phyloP scores from a whole-genome alignment of 805 yeast species.

The Zygosaccharomyces pseudorouxii region DNA sequence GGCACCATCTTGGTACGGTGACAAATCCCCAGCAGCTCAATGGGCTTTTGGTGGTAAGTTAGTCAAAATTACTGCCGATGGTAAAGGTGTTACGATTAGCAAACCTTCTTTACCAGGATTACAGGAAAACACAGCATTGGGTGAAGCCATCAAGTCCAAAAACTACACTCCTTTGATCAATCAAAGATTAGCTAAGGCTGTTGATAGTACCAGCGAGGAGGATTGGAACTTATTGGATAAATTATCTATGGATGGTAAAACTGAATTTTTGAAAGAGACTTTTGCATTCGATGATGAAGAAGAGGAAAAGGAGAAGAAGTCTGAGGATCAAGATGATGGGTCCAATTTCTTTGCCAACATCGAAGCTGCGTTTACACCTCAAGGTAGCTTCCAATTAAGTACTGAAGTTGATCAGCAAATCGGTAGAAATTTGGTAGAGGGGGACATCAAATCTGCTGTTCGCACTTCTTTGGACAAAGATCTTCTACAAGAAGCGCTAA shows the following conservation, averaged over 20 bases:
- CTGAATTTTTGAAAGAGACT: slow-evolving; percentile 45
- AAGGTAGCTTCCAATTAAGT: slow-evolving; percentile 48
- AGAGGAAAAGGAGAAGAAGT: slow-evolving; percentile 14
- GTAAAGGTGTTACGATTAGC: slow-evolving; percentile 37
- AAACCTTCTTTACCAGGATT: slow-evolving; percentile 40
- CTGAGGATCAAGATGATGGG: slow-evolving; percentile 25
- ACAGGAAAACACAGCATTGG: slow-evolving; percentile 40
- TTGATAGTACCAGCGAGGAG: slow-evolving; percentile 41
- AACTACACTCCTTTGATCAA: slow-evolving; percentile 54
- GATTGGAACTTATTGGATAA: slow-evolving; percentile 66
- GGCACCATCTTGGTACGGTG: slow-evolving; percentile 85
- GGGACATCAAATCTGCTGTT: slow-evolving; percentile 64
- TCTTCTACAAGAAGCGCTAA: slow-evolving; percentile 70
- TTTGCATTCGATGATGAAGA: slow-evolving; percentile 37
- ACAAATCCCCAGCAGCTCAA: slow-evolving; percentile 59
- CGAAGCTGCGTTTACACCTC: slow-evolving; percentile 41
- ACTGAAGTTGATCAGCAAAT: slow-evolving; percentile 44
- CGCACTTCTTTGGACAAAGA: slow-evolving; percentile 58
- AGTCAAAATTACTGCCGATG: slow-evolving; percentile 47
- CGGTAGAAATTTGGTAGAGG: slow-evolving; percentile 50
- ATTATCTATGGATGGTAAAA: slow-evolving; percentile 47
- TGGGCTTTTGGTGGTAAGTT: slow-evolving; percentile 96
- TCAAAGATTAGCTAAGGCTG: slow-evolving; percentile 42
- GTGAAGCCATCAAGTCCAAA: slow-evolving; percentile 52
- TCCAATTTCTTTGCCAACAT: slow-evolving; percentile 38